Base-by-base conservation (phyloP, 2,329 filamentous ascomycete species). In the Hymenoscyphus repandus region DNA sequence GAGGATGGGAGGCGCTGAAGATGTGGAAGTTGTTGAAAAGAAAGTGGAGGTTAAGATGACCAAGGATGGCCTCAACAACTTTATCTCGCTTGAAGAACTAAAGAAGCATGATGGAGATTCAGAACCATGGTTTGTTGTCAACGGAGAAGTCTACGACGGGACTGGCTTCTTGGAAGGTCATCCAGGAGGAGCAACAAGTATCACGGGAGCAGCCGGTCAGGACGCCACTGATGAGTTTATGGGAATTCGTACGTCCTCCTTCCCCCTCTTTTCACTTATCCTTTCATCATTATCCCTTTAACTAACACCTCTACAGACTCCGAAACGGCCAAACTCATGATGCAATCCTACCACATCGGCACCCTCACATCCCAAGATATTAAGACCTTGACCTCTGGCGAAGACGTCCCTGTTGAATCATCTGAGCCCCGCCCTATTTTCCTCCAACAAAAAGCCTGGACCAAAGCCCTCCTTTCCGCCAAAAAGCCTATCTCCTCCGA, bases 291-390 rank as follows among this genome's bases (percentile, higher is more conserved):
- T 36, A 31, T 5, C 3, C 20, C 10, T 13, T 22, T 50, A 41
- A 46, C n/a, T 41, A 31, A 31, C 50, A 45, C 37, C 64, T 70
- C 49, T n/a, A 50, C 63, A 92, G 89, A 96, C 67, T 91, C 86
- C 66, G 90, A 96, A 71, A 95, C 88, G 13, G 91, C 91, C 32
- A 96, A 95, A 70, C 78, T 77, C 15, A 95, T 95, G 90, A 90
- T 96, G 85, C 78, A 80, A 10, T 70, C 77, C 40, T 95, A 95
- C 64, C 90, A 96, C 67, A 83, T 96, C 57, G 91, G 91, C 45
- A 82, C 82, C 0, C 77, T 96, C 11, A 80, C 88, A 59, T 72
- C 81, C 57, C 72, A 73, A 17, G 79, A 83, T 1, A 73, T 74
- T 5, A 71, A 74, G 36, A 64, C 73, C 0, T 74, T 93, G 12